Evolutionary conservation across 345 rosid species (phyloP), one percentile per base, ranked within the genome.

Genomic region (Microcos paniculata): DNA sequence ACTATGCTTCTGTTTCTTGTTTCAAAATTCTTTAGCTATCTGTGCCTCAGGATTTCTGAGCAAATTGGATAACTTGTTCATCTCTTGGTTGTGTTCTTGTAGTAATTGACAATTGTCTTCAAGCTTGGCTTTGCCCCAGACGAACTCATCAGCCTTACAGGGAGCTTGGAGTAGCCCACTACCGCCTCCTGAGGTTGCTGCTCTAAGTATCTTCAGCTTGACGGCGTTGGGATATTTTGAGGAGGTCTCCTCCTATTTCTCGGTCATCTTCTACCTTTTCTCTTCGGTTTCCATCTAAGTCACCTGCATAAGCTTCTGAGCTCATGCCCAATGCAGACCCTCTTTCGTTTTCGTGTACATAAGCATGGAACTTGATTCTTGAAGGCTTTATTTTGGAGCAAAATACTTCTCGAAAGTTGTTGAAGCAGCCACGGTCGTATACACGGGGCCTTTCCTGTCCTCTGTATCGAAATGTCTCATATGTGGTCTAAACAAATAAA

Each of bases 171-270:
- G 15, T 7, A 24, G 21, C 43, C 9, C 35, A 28, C 18, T 19
- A 49, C 43, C 28, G 58, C 43, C 28, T 56, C 23, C 3, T 62
- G 59, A 65, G 56, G 62, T 59, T 48, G 63, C 58, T 48, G 58
- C 58, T 73, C 18, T 68, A 79, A 51, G 40, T 71, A 68, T 73
- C 82, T 24, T 69, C 78, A 45, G 30, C 74, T 42, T 61, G 71
- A 1, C 76, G 86, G 38, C 88, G 88, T 76, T 86, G 75, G 52
- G 88, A 81, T 82, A 88, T 82, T 80, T 86, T 80, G 48, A 77
- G 78, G 46, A 88, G 83, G 69, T 84, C 84, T 28, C 83, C 82
- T 33, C 84, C 85, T 0, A 86, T 81, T 52, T 88, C 91, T 55
- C 69, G 73, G 75, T 86, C 87, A 66, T 87, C 85, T 46, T 85